Conservation (phyloP, 176 grass and related monocot species). For the Pharus latifolius region DNA sequence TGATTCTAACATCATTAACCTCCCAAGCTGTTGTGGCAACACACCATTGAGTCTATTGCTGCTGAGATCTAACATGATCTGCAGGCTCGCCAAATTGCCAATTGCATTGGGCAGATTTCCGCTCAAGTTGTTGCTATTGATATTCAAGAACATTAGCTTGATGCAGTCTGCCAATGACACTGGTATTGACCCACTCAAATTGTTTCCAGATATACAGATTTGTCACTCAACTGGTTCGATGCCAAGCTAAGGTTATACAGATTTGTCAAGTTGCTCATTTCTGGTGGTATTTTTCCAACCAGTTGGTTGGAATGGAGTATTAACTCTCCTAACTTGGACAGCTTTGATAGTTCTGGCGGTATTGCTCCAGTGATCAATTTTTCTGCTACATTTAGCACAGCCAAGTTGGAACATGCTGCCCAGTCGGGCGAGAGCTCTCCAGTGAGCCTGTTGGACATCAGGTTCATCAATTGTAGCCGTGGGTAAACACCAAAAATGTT, state of each 20-base stretch:
- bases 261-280: not conserved
- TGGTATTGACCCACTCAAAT: not conserved
- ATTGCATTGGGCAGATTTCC: conserved; percentile 16
- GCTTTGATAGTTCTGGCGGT: not conserved
- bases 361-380: not conserved
- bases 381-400: rapidly evolving
- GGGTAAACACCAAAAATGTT: conserved; percentile 12
- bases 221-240: not conserved
- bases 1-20: conserved; percentile 12
- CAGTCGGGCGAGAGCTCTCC: not conserved
- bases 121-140: not conserved
- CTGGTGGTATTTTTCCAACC: not conserved
- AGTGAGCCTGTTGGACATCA: not conserved
- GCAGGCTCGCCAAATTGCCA: conserved; percentile 5
- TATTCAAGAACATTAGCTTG: not conserved
- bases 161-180: not conserved
- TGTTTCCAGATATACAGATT: not conserved
- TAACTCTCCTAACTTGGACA: not conserved
- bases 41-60: conserved; percentile 17
- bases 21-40: conserved; percentile 5
- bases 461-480: not conserved
- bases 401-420: not conserved
- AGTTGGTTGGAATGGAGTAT: not conserved
- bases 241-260: not conserved
- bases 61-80: conserved; percentile 20